Evolutionary conservation across 352 stramenopile genomes (phyloP), one percentile per base, ranked within the genome.

Genomic region (Phytopythium oedochilum): DNA sequence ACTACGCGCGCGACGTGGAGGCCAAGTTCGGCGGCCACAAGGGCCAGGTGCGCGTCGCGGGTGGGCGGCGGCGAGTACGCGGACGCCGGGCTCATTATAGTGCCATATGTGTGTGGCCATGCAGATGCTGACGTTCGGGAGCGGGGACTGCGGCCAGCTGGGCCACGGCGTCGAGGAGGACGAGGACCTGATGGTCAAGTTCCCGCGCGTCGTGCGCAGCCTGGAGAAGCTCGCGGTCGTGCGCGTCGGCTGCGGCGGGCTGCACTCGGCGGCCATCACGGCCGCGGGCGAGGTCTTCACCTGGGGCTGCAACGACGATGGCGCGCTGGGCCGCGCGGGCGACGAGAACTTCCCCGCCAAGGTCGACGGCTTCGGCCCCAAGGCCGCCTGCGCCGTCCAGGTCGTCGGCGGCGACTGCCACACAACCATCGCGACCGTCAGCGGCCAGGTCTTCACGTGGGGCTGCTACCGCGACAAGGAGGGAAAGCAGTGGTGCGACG

Each of bases 401-500:
- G 69, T 98, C 32, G 84, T 84, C 12, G 92, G 92, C 15, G 97
- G 97, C n/a, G 96, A 98, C 56, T 97, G 82, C 50, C 96, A 99
- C 70, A 97, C 89, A 20, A 61, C 97, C 0, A 89, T 96, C 9
- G 65, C 99, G 26, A 89, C 81, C 25, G 57, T 89, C 2, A 67
- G 73, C 3, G 97, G 97, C 3, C 85, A 90, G 23, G 92, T 99
- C 11, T 99, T 88, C 64, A 83, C 91, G 12, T 98, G 93, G 91
- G 97, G 97, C 40, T 91, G 74, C 54, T 98, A 98, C 78, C 97
- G 98, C 56, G 96, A 99, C 77, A 98, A 98, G 73, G 93, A 98
- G 68, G 94, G 93, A 44, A 96, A 97, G 62, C 77, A 92, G 50
- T 98, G 92, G 75, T 96, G 86, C 40, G 76, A 97, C 57, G 72